These are phyloP conservation scores for Acanthamoeba lenticulata DNA, from an alignment of 208 protist genomes.

Conservation along the genomic window DNA sequence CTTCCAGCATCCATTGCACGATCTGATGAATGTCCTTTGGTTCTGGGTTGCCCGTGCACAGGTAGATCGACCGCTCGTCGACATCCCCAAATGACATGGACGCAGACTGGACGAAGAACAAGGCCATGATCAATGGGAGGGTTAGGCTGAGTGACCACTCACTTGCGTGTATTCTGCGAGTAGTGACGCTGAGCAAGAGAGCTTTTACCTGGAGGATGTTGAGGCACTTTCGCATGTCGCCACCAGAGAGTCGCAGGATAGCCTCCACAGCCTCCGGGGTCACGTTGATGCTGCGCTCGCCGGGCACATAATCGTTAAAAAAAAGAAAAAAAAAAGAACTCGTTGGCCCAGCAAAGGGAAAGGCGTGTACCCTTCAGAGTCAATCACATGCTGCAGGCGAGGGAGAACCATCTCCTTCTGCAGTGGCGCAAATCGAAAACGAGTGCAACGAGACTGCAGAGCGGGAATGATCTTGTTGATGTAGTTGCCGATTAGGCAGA, in stretches of 20 bases:
- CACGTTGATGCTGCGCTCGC: slow-evolving; percentile 82
- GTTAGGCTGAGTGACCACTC: background rate
- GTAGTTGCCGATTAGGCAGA: slow-evolving; percentile 99
- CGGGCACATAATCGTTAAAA: background rate
- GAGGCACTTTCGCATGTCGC: slow-evolving; percentile 97
- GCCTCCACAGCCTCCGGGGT: slow-evolving; percentile 91
- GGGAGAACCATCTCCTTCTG: slow-evolving; percentile 88
- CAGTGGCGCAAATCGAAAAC: slow-evolving; percentile 98
- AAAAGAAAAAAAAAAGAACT: no score
- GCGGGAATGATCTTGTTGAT: slow-evolving; percentile 90
- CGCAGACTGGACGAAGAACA: slow-evolving; percentile 80
- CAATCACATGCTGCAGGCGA: slow-evolving; percentile 90
- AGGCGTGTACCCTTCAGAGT: slow-evolving; percentile 86
- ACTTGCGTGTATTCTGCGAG: background rate
- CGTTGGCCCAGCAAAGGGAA: background rate
- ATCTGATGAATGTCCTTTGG: slow-evolving; percentile 81
- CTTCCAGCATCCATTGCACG: slow-evolving; percentile 80
- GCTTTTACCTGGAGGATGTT: slow-evolving; percentile 95
- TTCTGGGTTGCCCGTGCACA: slow-evolving; percentile 85
- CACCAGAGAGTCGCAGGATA: slow-evolving; percentile 93
- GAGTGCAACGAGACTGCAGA: slow-evolving; percentile 94
- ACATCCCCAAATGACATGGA: slow-evolving; percentile 80
- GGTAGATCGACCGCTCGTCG: slow-evolving; percentile 82
- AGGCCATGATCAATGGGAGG: background rate
- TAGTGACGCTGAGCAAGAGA: background rate